These are phyloP conservation scores for Aspergillus transmontanensis DNA, from an alignment of 2,329 filamentous ascomycete species.

Conservation along the genomic window DNA sequence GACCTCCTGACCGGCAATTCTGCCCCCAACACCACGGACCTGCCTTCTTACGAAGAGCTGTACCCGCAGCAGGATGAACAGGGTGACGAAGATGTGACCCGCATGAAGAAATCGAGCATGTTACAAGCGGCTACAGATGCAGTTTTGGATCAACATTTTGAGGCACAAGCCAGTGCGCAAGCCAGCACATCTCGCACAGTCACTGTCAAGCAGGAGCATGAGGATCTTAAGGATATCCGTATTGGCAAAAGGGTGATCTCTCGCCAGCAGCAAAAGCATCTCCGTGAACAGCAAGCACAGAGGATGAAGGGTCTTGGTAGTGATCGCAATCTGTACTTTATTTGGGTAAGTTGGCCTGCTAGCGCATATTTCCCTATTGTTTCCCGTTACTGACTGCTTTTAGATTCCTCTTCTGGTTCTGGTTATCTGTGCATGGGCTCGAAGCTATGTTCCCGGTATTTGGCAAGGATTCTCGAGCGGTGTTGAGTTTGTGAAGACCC, in stretches of 20 bases:
- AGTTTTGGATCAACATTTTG: slow-evolving; percentile 49
- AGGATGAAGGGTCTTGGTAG: slow-evolving; percentile 52
- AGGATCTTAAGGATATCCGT: slow-evolving; percentile 44
- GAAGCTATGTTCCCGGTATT: slow-evolving; percentile 46
- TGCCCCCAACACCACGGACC: slow-evolving; percentile 54
- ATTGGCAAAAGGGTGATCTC: slow-evolving; percentile 48
- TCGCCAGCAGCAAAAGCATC: slow-evolving; percentile 49
- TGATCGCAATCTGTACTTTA: slow-evolving; percentile 56
- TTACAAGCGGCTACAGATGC: slow-evolving; percentile 48
- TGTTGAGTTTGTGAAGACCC: slow-evolving; percentile 42
- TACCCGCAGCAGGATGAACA: slow-evolving; percentile 57
- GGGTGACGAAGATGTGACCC: slow-evolving; percentile 37
- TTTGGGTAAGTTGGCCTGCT: slow-evolving; percentile 49
- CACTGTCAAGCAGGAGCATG: slow-evolving; percentile 29
- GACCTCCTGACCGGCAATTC: slow-evolving; percentile 61
- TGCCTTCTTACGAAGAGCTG: slow-evolving; percentile 78
- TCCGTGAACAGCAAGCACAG: slow-evolving; percentile 49
- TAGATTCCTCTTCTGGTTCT: slow-evolving; percentile 52
- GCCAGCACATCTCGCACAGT: slow-evolving; percentile 25
- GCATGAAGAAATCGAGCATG: slow-evolving; percentile 47
- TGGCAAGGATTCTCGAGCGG: slow-evolving; percentile 42
- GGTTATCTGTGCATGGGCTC: slow-evolving; percentile 48
- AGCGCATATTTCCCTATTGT: neutral
- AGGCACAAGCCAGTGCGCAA: slow-evolving; percentile 33
- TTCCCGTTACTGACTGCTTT: slow-evolving; percentile 24